Conservation (phyloP, 192 early-diverging fungal species). For the Podila epigama region DNA sequence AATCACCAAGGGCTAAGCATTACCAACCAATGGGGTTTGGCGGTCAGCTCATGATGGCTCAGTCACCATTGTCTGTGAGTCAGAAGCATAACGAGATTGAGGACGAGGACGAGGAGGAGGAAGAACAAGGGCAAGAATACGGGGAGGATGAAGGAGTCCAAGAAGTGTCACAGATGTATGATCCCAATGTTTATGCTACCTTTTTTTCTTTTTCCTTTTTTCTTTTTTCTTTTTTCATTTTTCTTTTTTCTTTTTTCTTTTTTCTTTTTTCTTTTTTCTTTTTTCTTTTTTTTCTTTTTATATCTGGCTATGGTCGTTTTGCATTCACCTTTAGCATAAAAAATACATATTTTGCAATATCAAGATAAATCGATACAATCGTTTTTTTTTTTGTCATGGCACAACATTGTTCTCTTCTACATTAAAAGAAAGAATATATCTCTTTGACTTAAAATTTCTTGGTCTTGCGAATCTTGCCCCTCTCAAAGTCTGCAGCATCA, state of each 20-base stretch:
- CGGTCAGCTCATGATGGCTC: conserved; percentile 6
- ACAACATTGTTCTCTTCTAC: no score
- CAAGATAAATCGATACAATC: no score
- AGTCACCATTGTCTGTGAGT: background rate
- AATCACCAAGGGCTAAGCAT: conserved; percentile 3
- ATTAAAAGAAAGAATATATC: background rate
- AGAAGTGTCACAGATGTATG: background rate
- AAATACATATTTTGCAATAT: no score
- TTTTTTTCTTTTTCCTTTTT: no score
- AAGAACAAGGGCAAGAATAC: background rate
- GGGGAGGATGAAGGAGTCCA: no score
- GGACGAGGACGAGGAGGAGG: background rate
- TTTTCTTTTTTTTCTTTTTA: no score
- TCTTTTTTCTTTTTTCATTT: no score
- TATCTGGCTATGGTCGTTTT: no score
- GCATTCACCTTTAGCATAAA: no score
- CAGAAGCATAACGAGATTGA: background rate
- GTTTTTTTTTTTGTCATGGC: no score
- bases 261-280: no score
- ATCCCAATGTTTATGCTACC: background rate
- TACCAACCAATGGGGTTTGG: conserved; percentile 35
- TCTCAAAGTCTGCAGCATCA: conserved; percentile 66
- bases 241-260: no score
- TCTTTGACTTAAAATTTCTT: background rate
- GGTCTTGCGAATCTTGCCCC: conserved; percentile 47